These are phyloP conservation scores for Heliamphora pulchella DNA, from an alignment of 179 eudicot species.

Conservation along the genomic window DNA sequence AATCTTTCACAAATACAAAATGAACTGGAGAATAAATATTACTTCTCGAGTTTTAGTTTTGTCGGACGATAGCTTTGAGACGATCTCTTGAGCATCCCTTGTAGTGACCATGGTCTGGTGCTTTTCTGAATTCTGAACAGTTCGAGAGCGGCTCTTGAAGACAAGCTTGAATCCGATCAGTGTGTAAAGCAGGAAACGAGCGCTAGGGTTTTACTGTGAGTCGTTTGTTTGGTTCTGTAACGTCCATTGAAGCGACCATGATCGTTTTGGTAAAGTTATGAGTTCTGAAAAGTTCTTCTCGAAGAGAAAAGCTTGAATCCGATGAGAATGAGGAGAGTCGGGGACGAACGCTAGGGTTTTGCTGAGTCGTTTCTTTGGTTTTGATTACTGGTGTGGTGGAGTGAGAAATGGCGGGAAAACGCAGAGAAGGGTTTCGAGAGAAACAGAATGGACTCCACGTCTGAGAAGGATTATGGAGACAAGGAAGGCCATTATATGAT, in stretches of 20 bases:
- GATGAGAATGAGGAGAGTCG: constrained; percentile 13
- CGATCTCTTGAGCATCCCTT: constrained; percentile 69
- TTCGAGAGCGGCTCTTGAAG: not conserved
- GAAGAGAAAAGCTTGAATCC: constrained; percentile 16
- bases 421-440: not conserved
- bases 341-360: constrained; percentile 10
- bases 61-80: constrained; percentile 64
- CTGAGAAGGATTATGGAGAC: too few relatives aligned
- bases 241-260: constrained; percentile 55
- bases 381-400: not conserved
- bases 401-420: constrained; percentile 4
- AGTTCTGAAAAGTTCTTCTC: not conserved
- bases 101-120: constrained; percentile 34
- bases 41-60: constrained; percentile 77
- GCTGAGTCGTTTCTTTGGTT: not conserved
- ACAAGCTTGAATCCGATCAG: constrained; percentile 18
- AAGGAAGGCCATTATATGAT: too few relatives aligned
- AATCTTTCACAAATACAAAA: not conserved
- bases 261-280: not conserved
- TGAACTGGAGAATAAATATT: constrained; percentile 15
- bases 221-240: constrained; percentile 13
- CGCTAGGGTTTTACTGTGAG: constrained; percentile 9
- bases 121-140: not conserved
- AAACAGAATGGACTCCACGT: not conserved
- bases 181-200: constrained; percentile 11